Conservation (phyloP, 176 grass and related monocot species). For the Saccharum spontaneum region DNA sequence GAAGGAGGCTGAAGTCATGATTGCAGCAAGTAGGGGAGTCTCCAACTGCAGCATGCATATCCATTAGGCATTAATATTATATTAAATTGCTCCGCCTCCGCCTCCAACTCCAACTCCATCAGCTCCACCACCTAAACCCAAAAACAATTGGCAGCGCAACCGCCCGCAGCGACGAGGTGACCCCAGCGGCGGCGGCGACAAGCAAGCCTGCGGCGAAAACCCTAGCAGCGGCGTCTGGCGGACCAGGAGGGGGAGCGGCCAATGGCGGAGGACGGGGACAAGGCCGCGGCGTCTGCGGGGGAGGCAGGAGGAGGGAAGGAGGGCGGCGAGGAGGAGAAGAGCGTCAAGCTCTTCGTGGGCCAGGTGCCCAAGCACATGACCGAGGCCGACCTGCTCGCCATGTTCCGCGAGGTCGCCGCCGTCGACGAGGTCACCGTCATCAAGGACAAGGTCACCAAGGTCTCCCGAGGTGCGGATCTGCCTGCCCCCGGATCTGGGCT, state of each 20-base stretch:
- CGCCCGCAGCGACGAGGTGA: slow-evolving; percentile 33
- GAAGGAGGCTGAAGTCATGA: background rate
- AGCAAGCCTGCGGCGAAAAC: background rate
- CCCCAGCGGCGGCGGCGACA: background rate
- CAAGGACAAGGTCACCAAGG: slow-evolving; percentile 90
- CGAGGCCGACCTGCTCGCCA: slow-evolving; percentile 61
- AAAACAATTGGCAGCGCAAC: slow-evolving; percentile 1
- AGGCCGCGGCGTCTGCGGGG: background rate
- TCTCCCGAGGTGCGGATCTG: slow-evolving; percentile 78
- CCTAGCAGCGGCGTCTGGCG: background rate
- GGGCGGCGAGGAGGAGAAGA: slow-evolving; percentile 43
- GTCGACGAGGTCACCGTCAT: slow-evolving; percentile 98
- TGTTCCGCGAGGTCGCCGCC: slow-evolving; percentile 84
- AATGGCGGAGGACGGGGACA: slow-evolving; percentile 60
- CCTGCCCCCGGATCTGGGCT: slow-evolving; percentile 36
- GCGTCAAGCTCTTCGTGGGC: slow-evolving; percentile 85
- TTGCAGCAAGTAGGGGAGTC: background rate
- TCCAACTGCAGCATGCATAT: slow-evolving; percentile 43
- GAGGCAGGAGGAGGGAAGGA: background rate
- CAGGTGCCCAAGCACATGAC: slow-evolving; percentile 83
- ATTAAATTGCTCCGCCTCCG: slow-evolving; percentile 33
- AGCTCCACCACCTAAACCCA: slow-evolving; percentile 34
- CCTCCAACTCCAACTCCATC: slow-evolving; percentile 7
- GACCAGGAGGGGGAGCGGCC: background rate
- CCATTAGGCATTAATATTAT: slow-evolving; percentile 46